phyloP scores from a whole-genome alignment of 1,139 yeast species.

The Blastobotrys raffinosifermentans region DNA sequence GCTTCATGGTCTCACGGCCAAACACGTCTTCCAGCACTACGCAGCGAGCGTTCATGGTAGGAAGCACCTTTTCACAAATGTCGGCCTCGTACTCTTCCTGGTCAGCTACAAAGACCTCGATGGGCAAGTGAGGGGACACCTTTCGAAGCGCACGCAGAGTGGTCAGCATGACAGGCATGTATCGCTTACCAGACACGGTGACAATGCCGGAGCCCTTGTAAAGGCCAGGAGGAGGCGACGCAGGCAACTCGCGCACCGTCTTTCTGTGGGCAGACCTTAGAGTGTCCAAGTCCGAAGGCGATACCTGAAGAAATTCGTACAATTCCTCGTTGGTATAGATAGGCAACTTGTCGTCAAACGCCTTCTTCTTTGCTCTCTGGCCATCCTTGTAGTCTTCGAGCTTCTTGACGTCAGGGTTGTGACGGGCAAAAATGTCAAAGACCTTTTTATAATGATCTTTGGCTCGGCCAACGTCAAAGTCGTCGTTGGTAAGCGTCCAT shows the following conservation, averaged over 20 bases:
- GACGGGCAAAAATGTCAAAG: constrained; percentile 8
- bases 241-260: constrained; percentile 45
- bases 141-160: constrained; percentile 61
- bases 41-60: constrained; percentile 65
- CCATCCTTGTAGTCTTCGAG: constrained; percentile 22
- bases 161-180: constrained; percentile 64
- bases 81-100: constrained; percentile 63
- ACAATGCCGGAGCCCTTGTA: constrained; percentile 65
- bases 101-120: constrained; percentile 71
- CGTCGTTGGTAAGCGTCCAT: too few species aligned
- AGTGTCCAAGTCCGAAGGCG: constrained; percentile 41
- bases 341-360: constrained; percentile 20
- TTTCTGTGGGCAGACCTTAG: constrained; percentile 48
- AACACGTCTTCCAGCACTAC: constrained; percentile 53
- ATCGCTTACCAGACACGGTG: constrained; percentile 75
- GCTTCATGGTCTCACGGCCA: constrained; percentile 40
- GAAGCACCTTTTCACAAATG: constrained; percentile 59
- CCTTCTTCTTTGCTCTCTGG: constrained; percentile 17
- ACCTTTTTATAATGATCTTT: constrained; percentile 5
- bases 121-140: constrained; percentile 60
- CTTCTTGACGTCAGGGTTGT: constrained; percentile 10
- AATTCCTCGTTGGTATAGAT: constrained; percentile 41
- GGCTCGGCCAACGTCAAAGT: background rate
- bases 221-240: constrained; percentile 31
- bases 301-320: constrained; percentile 48